Base-by-base conservation (phyloP, 208 protist genomes). In the Leishmania aethiopica region DNA sequence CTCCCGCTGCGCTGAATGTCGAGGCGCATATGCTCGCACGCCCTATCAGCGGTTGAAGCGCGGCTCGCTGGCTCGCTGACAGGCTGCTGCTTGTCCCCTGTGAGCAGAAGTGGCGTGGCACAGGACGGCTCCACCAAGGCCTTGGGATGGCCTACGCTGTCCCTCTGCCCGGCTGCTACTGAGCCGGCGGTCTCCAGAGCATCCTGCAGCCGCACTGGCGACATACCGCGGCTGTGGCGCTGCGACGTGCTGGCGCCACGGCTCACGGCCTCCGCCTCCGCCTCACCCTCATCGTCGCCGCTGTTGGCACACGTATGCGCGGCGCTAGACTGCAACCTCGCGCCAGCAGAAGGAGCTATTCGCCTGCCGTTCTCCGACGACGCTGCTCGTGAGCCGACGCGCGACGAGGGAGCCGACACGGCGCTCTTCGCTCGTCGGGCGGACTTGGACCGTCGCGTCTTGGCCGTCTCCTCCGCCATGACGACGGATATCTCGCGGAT, bases 401-500 rank as follows among this genome's bases (percentile, higher is more conserved):
- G 67, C 47, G 88, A 87, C 13, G 81, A 49, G 13, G 86, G 72
- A 15, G 79, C 67, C 37, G 85, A 86, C 76, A 84, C 72, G 25
- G 40, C 49, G n/a, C 49, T 71, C 67, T 60, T 83, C 22, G 37
- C 67, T 17, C 77, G 77, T 35, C 81, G 67, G 69, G 74, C 47
- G 10, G 76, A 72, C 72, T 74, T 71, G 32, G 80, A 55, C 8
- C 75, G 47, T 28, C 69, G 69, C 22, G 59, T 71, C 83, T 93
- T 94, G 57, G 90, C 91, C 53, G 87, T 95, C 79, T 95, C 93
- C 77, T 95, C 93, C 0, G 90, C 88, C 76, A 96, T 96, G 19
- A 95, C 95, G 37, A 92, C 84, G 0, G 90, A 93, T 70, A 96
- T 96, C 40, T 96, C 93, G n/a, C 93, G 90, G 77, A 97, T 90